Percentiles rank a stretch among this genome's conserved stretches.
phyloP scores from a whole-genome alignment of 257 asterid species.

The Gentiana dahurica region DNA sequence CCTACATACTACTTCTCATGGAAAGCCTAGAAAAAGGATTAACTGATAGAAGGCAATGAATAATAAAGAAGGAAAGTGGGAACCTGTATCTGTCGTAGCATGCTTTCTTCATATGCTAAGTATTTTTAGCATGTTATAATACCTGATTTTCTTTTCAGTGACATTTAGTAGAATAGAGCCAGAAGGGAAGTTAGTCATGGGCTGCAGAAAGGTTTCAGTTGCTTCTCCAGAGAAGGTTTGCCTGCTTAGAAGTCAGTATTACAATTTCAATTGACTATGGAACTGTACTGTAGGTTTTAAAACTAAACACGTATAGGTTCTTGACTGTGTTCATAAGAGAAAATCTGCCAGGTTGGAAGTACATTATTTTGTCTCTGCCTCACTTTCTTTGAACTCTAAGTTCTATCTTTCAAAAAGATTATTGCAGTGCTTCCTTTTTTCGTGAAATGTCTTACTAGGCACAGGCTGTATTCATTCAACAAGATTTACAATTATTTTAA shows the following conservation, averaged over 20 bases:
- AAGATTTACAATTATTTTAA: not conserved
- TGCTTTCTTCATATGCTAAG: not conserved
- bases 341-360: too few relatives aligned
- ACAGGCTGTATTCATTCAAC: too few relatives aligned
- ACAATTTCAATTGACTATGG: not conserved
- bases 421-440: not conserved
- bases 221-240: constrained; percentile 65
- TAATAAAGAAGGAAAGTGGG: too few relatives aligned
- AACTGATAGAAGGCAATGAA: too few relatives aligned
- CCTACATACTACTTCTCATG: too few relatives aligned
- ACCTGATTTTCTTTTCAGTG: constrained; percentile 38
- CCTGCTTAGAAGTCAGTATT: constrained; percentile 6
- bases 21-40: too few relatives aligned
- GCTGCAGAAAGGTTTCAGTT: constrained; percentile 67
- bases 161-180: constrained; percentile 92
- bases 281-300: not conserved
- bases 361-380: too few relatives aligned
- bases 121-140: not conserved
- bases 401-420: not conserved
- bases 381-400: too few relatives aligned
- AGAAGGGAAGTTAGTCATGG: constrained; percentile 91
- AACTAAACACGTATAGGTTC: too few relatives aligned
- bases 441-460: too few relatives aligned
- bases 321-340: too few relatives aligned
- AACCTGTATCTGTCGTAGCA: not conserved